Conservation (phyloP, 179 eudicot genomes). For the Patellifolia procumbens region DNA sequence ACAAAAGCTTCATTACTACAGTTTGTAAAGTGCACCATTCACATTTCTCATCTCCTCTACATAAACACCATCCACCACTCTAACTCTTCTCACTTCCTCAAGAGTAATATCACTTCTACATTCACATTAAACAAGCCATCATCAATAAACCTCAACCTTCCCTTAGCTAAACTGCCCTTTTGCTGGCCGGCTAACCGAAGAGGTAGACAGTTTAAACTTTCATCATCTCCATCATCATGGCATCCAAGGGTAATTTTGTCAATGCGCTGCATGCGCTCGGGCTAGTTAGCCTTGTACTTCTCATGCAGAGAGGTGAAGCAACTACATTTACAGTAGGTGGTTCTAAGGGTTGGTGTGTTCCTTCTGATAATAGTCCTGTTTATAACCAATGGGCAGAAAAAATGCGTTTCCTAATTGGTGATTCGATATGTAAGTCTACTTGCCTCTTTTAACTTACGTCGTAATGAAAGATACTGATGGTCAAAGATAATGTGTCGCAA, state of each 20-base stretch:
- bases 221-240: constrained; percentile 8
- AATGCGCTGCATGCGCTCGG: constrained; percentile 35
- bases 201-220: neutral
- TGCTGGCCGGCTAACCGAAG: neutral
- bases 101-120: neutral
- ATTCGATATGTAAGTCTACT: constrained; percentile 66
- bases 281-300: constrained; percentile 39
- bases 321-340: constrained; percentile 78
- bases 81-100: constrained; percentile 20
- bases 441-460: too few species aligned
- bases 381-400: constrained; percentile 86
- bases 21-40: constrained; percentile 36
- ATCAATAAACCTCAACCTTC: too few species aligned
- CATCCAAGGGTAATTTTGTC: neutral
- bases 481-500: too few species aligned
- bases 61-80: constrained; percentile 39
- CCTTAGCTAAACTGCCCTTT: neutral
- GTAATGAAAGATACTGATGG: too few species aligned
- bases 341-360: constrained; percentile 62
- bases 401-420: constrained; percentile 71
- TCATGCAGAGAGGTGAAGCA: constrained; percentile 49
- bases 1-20: constrained; percentile 54
- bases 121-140: too few species aligned
- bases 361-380: constrained; percentile 43
- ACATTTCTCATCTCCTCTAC: constrained; percentile 35